Conservation (phyloP, 2,329 filamentous ascomycete species). For the Proliferodiscus dingleyae region DNA sequence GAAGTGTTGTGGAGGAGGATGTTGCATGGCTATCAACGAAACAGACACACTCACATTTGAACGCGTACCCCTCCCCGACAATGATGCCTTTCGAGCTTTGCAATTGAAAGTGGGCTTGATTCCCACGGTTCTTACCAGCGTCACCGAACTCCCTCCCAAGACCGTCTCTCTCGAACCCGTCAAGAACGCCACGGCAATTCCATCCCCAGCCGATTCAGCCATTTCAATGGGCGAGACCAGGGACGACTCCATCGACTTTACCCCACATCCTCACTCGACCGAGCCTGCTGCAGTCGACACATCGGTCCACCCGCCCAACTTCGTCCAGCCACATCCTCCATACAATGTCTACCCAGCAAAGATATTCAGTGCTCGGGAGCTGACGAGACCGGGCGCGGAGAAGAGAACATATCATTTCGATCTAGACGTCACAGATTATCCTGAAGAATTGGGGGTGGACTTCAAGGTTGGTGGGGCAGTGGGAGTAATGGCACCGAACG, state of each 20-base stretch:
- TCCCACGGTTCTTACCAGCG: slow-evolving; percentile 65
- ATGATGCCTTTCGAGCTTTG: slow-evolving; percentile 77
- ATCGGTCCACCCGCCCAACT: slow-evolving; percentile 70
- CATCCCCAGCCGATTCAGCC: slow-evolving; percentile 46
- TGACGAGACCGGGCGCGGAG: slow-evolving; percentile 84
- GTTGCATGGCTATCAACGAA: slow-evolving; percentile 49
- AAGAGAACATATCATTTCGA: slow-evolving; percentile 98
- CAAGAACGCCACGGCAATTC: slow-evolving; percentile 33
- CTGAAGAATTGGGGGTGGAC: slow-evolving; percentile 75
- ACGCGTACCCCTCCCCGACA: slow-evolving; percentile 61
- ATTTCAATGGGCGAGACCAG: slow-evolving; percentile 37
- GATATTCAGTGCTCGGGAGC: slow-evolving; percentile 75
- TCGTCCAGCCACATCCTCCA: slow-evolving; percentile 90
- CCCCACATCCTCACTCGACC: slow-evolving; percentile 24
- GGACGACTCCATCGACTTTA: slow-evolving; percentile 30
- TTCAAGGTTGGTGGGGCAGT: slow-evolving; percentile 97
- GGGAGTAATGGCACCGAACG: slow-evolving; percentile 86
- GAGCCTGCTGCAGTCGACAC: slow-evolving; percentile 44
- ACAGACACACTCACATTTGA: slow-evolving; percentile 48
- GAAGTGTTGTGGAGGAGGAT: slow-evolving; percentile 60
- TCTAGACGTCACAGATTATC: slow-evolving; percentile 92
- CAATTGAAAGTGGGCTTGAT: slow-evolving; percentile 72
- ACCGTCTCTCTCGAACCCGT: slow-evolving; percentile 66
- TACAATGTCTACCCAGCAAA: slow-evolving; percentile 90
- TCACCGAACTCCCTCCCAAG: slow-evolving; percentile 68